A percentile compares a stretch with the other conserved stretches of the same genome.
These are phyloP conservation scores for Aphanomyces euteiches DNA, from an alignment of 352 stramenopile species.

Conservation along the genomic window DNA sequence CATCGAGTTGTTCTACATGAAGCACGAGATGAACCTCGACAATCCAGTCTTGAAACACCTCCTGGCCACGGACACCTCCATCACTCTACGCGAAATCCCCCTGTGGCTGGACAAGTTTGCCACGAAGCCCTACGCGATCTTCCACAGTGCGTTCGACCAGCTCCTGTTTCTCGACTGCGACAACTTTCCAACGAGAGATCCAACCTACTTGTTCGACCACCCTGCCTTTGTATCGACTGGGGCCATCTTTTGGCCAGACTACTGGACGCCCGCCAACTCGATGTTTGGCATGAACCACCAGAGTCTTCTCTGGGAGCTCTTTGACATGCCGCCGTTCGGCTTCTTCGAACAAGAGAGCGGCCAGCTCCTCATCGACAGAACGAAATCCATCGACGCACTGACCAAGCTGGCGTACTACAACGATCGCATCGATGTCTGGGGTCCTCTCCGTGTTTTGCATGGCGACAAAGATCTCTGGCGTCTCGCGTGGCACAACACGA, in stretches of 20 bases:
- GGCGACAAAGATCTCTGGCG: slow-evolving; percentile 74
- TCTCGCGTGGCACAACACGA: slow-evolving; percentile 74
- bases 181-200: slow-evolving; percentile 75
- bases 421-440: slow-evolving; percentile 24
- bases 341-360: slow-evolving; percentile 86
- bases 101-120: slow-evolving; percentile 69
- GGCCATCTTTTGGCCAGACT: slow-evolving; percentile 84
- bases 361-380: slow-evolving; percentile 77
- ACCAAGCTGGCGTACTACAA: slow-evolving; percentile 66
- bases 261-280: slow-evolving; percentile 76
- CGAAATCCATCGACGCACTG: slow-evolving; percentile 62
- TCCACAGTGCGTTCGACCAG: slow-evolving; percentile 84
- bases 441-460: slow-evolving; percentile 48
- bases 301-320: slow-evolving; percentile 73
- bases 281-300: slow-evolving; percentile 75
- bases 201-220: slow-evolving; percentile 82
- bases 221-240: slow-evolving; percentile 67
- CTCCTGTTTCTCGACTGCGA: slow-evolving; percentile 78
- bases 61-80: slow-evolving; percentile 50
- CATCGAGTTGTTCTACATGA: slow-evolving; percentile 81
- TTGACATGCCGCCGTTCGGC: slow-evolving; percentile 63
- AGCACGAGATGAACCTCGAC: slow-evolving; percentile 79
- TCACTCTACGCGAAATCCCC: slow-evolving; percentile 75
- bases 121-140: slow-evolving; percentile 80
- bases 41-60: slow-evolving; percentile 72